A percentile compares a stretch with the other conserved stretches of the same genome.
Evolutionary conservation across 495 filamentous ascomycete species (phyloP).

Genomic region (Talaromyces nanjingensis): DNA sequence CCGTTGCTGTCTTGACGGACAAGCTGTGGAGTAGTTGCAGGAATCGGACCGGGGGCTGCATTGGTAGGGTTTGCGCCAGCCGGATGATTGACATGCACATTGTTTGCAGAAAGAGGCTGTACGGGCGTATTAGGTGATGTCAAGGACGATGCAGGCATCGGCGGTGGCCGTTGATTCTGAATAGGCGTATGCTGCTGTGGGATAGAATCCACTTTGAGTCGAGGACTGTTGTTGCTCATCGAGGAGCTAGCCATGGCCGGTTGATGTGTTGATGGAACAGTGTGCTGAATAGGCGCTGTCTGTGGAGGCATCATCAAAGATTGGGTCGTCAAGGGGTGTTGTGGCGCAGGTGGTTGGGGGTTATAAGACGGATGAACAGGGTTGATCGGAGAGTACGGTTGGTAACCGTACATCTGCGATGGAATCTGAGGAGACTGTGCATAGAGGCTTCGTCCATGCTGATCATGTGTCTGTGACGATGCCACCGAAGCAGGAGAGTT

Average conservation of each 20-base stretch:
- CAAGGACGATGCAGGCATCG: constrained; percentile 32
- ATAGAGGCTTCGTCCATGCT: constrained; percentile 74
- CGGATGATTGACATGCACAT: constrained; percentile 33
- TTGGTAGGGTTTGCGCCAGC: constrained; percentile 66
- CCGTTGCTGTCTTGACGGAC: constrained; percentile 94
- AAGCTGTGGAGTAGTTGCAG: constrained; percentile 92
- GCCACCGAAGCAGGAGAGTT: constrained; percentile 95
- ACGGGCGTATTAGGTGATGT: constrained; percentile 34
- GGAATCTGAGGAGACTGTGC: constrained; percentile 71
- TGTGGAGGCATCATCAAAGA: constrained; percentile 66
- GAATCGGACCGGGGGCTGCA: constrained; percentile 95
- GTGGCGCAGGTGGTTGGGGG: constrained; percentile 63
- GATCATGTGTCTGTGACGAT: constrained; percentile 82
- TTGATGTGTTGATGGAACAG: constrained; percentile 49
- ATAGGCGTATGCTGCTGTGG: constrained; percentile 39
- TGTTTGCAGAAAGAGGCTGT: constrained; percentile 48
- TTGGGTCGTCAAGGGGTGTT: constrained; percentile 56
- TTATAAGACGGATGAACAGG: constrained; percentile 68
- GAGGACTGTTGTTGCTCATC: constrained; percentile 30
- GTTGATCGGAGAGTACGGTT: constrained; percentile 65
- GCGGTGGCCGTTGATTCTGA: constrained; percentile 22
- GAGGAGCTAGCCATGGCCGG: constrained; percentile 7
- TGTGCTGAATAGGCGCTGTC: constrained; percentile 22
- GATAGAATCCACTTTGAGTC: constrained; percentile 26
- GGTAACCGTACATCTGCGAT: constrained; percentile 70